Conservation (phyloP, 805 yeast genomes). For the Candida silvicultrix region DNA sequence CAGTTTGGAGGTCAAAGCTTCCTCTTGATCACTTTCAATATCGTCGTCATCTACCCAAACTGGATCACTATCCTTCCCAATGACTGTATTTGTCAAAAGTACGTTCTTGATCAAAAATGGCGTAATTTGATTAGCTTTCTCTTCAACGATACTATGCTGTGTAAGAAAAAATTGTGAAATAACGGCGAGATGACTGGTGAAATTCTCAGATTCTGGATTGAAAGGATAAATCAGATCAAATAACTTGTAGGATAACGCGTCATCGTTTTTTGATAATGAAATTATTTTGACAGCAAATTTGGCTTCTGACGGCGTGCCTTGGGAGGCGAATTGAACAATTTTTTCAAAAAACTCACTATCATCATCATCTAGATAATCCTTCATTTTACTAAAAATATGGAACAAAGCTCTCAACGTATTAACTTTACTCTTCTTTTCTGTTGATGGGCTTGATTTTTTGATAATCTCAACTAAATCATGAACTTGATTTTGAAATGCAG, state of each 20-base stretch:
- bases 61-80: constrained; percentile 26
- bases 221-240: constrained; percentile 45
- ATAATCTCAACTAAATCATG: constrained; percentile 39
- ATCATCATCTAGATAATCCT: constrained; percentile 40
- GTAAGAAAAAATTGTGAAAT: constrained; percentile 52
- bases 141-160: constrained; percentile 43
- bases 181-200: constrained; percentile 53
- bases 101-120: constrained; percentile 54
- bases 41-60: constrained; percentile 44
- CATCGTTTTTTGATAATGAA: constrained; percentile 38
- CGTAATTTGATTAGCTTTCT: constrained; percentile 52
- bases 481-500: constrained; percentile 55
- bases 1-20: constrained; percentile 40
- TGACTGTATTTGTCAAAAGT: constrained; percentile 43
- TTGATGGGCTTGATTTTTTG: constrained; percentile 21
- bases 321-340: constrained; percentile 38
- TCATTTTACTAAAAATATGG: constrained; percentile 48
- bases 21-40: constrained; percentile 27
- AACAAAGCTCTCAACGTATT: constrained; percentile 50
- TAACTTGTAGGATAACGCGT: constrained; percentile 32
- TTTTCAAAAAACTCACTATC: constrained; percentile 34
- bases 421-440: constrained; percentile 9
- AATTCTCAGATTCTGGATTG: constrained; percentile 26
- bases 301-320: constrained; percentile 57
- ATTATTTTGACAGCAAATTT: constrained; percentile 57